Percentiles rank a stretch among this genome's conserved stretches.
These are phyloP conservation scores for Verticillium isaacii DNA, from an alignment of 2,329 filamentous ascomycete genomes.

Conservation along the genomic window DNA sequence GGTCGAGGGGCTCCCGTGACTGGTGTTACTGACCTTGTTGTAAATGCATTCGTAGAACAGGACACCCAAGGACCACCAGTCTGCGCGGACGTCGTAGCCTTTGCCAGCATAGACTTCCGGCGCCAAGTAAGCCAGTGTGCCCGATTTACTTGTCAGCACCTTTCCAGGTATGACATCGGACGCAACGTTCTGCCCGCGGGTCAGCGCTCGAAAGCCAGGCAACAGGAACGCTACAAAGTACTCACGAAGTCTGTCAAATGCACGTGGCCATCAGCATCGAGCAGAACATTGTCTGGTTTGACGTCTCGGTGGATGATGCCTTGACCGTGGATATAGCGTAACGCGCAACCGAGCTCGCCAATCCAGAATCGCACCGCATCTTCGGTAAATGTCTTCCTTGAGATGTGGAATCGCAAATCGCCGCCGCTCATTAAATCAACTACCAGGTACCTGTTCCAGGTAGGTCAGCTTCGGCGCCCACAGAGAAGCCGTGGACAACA, in stretches of 20 bases:
- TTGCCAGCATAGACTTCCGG: constrained; percentile 91
- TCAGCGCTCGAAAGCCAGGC: constrained; percentile 22
- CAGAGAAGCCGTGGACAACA: constrained; percentile 28
- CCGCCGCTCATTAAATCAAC: constrained; percentile 98
- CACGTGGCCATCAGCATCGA: constrained; percentile 87
- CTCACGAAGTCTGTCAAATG: constrained; percentile 96
- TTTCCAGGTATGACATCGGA: constrained; percentile 85
- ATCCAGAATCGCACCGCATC: constrained; percentile 98
- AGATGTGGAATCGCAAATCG: constrained; percentile 95
- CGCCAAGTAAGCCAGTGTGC: constrained; percentile 90
- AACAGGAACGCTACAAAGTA: constrained; percentile 20
- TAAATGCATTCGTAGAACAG: constrained; percentile 99
- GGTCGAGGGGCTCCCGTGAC: background rate
- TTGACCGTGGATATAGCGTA: constrained; percentile 80
- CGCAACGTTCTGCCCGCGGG: constrained; percentile 76
- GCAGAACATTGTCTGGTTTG: constrained; percentile 86
- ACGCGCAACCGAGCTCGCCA: constrained; percentile 83
- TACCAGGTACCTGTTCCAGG: constrained; percentile 78
- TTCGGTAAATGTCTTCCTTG: constrained; percentile 95
- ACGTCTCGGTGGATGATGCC: constrained; percentile 88
- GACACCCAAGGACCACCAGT: constrained; percentile 98
- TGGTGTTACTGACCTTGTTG: constrained; percentile 69
- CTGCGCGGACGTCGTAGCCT: constrained; percentile 84
- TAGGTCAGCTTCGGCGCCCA: background rate
- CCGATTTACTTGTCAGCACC: constrained; percentile 88